A percentile compares a stretch with the other conserved stretches of the same genome.
phyloP scores from a whole-genome alignment of 768 basidiomycete species.

The Hygrophorus pudorinus region DNA sequence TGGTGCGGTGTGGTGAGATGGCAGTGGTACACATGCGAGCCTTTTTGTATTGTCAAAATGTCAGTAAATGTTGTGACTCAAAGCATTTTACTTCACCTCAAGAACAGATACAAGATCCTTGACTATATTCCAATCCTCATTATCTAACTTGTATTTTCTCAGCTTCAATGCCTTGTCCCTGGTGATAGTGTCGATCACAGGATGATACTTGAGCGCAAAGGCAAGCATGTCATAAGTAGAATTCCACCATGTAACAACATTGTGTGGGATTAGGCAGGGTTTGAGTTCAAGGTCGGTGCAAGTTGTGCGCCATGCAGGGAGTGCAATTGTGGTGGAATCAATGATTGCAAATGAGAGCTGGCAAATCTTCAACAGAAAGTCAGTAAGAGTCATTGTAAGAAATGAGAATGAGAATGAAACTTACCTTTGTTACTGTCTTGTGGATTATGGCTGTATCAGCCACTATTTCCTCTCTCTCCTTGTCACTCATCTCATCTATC shows the following conservation, averaged over 20 bases:
- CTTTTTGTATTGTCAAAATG: too few relatives aligned
- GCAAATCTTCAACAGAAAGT: constrained; percentile 13
- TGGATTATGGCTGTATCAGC: neutral
- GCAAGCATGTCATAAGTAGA: constrained; percentile 30
- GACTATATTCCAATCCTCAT: constrained; percentile 16
- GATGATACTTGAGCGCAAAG: constrained; percentile 22
- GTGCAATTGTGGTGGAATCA: constrained; percentile 19
- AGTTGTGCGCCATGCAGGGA: constrained; percentile 19
- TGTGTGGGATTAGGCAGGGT: constrained; percentile 17
- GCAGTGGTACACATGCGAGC: too few relatives aligned
- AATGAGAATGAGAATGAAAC: neutral
- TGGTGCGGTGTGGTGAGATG: too few relatives aligned
- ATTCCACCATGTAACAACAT: constrained; percentile 23
- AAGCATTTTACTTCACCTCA: too few relatives aligned
- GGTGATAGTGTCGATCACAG: constrained; percentile 14
- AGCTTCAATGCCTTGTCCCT: constrained; percentile 7
- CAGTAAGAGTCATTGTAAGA: constrained; percentile 9
- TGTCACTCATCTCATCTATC: too few relatives aligned
- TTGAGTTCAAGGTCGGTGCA: constrained; percentile 7
- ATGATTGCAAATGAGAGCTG: too few relatives aligned
- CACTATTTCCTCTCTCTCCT: neutral
- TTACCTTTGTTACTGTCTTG: constrained; percentile 6
- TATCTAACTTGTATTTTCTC: constrained; percentile 9
- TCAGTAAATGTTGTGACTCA: too few relatives aligned
- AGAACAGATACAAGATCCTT: too few relatives aligned